Evolutionary conservation across 129 eudicot genomes (phyloP).

Genomic region (Saposhnikovia divaricata): DNA sequence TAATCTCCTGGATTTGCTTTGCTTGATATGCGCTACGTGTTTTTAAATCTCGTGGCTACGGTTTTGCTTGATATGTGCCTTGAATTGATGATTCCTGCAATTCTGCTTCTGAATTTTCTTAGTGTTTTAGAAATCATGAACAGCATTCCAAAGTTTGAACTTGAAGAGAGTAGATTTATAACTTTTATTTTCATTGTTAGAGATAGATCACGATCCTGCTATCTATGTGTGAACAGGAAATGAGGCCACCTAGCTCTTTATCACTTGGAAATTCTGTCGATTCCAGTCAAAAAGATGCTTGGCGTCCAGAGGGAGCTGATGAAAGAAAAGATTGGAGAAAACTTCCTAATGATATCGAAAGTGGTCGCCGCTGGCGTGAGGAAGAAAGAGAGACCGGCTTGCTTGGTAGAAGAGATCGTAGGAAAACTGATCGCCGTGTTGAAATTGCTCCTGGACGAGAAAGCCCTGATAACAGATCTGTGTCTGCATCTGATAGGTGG

Average conservation of each 20-base stretch:
- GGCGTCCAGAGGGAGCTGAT: conserved; percentile 61
- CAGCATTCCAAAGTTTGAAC: neutral
- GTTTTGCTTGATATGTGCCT: neutral
- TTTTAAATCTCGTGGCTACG: neutral
- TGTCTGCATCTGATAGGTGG: conserved; percentile 69
- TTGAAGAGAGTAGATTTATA: neutral
- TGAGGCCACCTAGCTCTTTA: conserved; percentile 80
- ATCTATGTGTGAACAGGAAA: conserved; percentile 36
- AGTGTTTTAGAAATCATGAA: neutral
- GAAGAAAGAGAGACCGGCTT: conserved; percentile 99
- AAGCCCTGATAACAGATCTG: conserved; percentile 36
- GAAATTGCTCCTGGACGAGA: conserved; percentile 57
- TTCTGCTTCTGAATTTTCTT: neutral
- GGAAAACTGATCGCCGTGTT: conserved; percentile 72
- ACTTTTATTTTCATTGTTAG: neutral
- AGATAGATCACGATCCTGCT: neutral
- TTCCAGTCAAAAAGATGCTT: conserved; percentile 53
- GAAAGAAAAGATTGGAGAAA: conserved; percentile 91
- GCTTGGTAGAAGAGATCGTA: conserved; percentile 78
- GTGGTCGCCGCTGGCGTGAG: conserved; percentile 95
- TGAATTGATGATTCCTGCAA: neutral
- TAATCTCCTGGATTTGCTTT: no score
- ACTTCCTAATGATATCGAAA: conserved; percentile 47
- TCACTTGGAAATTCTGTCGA: conserved; percentile 83
- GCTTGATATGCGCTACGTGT: no score